phyloP scores from a whole-genome alignment of 1,284 basidiomycete species.

The Calocybe gambosa region DNA sequence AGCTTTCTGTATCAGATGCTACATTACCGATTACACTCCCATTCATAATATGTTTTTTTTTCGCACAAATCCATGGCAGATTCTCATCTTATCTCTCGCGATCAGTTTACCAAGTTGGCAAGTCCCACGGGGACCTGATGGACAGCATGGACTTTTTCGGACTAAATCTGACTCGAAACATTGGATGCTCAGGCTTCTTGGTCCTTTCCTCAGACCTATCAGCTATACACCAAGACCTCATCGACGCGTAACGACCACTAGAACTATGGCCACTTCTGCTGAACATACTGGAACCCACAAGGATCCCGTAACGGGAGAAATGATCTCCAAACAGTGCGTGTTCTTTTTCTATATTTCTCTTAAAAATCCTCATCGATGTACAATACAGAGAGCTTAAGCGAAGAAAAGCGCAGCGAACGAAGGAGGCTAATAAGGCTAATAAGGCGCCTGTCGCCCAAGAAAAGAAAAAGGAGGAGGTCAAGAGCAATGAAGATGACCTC shows the following conservation, averaged over 20 bases:
- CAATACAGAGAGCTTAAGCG: constrained; percentile 82
- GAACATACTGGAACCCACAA: constrained; percentile 55
- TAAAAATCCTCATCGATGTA: constrained; percentile 24
- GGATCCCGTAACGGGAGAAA: constrained; percentile 88
- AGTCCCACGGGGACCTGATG: not conserved
- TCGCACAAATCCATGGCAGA: not conserved
- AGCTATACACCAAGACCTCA: constrained; percentile 8
- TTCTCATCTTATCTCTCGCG: not conserved
- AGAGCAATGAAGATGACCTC: constrained; percentile 67
- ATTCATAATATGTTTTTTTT: too few species aligned
- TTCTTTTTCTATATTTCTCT: constrained; percentile 3
- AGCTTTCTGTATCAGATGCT: not conserved
- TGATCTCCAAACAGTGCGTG: constrained; percentile 89
- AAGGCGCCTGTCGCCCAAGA: constrained; percentile 55
- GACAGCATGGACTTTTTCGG: not conserved
- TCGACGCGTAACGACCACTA: constrained; percentile 8
- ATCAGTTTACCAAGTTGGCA: not conserved
- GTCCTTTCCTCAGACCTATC: constrained; percentile 12
- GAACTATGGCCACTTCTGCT: constrained; percentile 41
- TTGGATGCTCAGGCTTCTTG: constrained; percentile 18
- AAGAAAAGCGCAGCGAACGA: constrained; percentile 80
- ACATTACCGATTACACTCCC: too few species aligned
- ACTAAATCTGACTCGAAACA: constrained; percentile 12
- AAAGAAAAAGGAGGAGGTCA: constrained; percentile 28
- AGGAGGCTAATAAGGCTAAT: constrained; percentile 80